Percentiles rank a stretch among this genome's conserved stretches.
Evolutionary conservation across 495 filamentous ascomycete species (phyloP).

Genomic region (Hypoxylon fuscum): DNA sequence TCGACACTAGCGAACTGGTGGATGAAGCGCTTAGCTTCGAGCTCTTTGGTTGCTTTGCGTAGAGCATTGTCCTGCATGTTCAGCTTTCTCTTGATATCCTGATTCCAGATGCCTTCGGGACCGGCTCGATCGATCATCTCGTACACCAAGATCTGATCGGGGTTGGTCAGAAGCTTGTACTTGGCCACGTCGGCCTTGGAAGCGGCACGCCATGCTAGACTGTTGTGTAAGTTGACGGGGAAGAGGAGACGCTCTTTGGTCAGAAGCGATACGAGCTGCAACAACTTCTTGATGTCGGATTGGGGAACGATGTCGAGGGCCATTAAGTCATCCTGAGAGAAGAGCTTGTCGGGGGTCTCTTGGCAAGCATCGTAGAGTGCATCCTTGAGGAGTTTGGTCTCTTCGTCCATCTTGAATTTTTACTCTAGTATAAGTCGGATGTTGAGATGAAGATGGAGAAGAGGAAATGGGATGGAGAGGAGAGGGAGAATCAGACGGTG

Average conservation of each 20-base stretch:
- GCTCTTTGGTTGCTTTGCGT: constrained; percentile 75
- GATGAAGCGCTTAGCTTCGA: constrained; percentile 71
- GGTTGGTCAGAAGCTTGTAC: constrained; percentile 69
- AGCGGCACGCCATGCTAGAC: constrained; percentile 72
- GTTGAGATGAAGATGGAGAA: background rate
- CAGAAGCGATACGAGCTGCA: constrained; percentile 68
- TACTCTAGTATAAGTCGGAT: no score
- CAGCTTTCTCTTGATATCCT: constrained; percentile 75
- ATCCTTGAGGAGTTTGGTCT: constrained; percentile 33
- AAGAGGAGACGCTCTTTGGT: constrained; percentile 74
- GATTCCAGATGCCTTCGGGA: constrained; percentile 86
- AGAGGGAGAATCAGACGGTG: no score
- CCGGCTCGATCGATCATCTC: constrained; percentile 82
- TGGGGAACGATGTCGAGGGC: constrained; percentile 68
- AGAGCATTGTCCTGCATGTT: constrained; percentile 82
- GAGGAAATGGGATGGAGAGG: no score
- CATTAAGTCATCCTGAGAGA: constrained; percentile 73
- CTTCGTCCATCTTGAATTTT: constrained; percentile 40
- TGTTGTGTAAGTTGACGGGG: constrained; percentile 62
- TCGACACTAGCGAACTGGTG: constrained; percentile 69
- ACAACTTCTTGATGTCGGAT: constrained; percentile 65
- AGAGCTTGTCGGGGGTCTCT: constrained; percentile 59
- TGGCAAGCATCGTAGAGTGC: constrained; percentile 42
- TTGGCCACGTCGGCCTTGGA: constrained; percentile 75
- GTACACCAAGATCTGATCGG: constrained; percentile 84